Evolutionary conservation across 306 rosid species (phyloP).

Genomic region (Cucurbita argyrosperma): DNA sequence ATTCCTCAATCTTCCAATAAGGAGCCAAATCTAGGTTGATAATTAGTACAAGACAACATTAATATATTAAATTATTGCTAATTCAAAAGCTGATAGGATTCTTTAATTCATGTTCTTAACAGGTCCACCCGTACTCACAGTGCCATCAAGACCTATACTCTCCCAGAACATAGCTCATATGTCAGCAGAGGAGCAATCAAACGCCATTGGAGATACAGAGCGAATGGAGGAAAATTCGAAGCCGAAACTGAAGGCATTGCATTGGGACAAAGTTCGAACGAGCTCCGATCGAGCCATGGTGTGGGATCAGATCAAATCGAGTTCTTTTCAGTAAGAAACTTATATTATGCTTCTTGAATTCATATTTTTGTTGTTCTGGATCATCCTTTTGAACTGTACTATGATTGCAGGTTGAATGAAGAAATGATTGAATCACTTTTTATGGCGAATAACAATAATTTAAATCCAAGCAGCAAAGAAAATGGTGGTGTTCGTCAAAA

Average conservation of each 20-base stretch:
- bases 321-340: constrained; percentile 68
- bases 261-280: constrained; percentile 80
- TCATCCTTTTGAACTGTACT: neutral
- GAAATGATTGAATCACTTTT: constrained; percentile 88
- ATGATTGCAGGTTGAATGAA: constrained; percentile 63
- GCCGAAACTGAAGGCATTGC: constrained; percentile 83
- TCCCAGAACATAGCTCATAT: constrained; percentile 22
- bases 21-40: constrained; percentile 13
- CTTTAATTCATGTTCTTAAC: neutral
- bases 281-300: constrained; percentile 75
- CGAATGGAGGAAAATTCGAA: constrained; percentile 22
- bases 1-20: constrained; percentile 10
- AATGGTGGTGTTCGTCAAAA: constrained; percentile 24
- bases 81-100: neutral
- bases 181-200: constrained; percentile 2
- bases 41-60: neutral
- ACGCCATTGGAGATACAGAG: constrained; percentile 7
- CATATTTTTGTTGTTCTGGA: neutral
- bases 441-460: constrained; percentile 33
- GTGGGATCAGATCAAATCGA: constrained; percentile 82
- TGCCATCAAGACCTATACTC: constrained; percentile 43
- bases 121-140: constrained; percentile 40
- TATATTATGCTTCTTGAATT: neutral
- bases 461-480: constrained; percentile 31
- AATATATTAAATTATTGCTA: neutral